Evolutionary conservation across 2,329 filamentous ascomycete species (phyloP).

Genomic region (Arthrobotrys pseudoclavata): DNA sequence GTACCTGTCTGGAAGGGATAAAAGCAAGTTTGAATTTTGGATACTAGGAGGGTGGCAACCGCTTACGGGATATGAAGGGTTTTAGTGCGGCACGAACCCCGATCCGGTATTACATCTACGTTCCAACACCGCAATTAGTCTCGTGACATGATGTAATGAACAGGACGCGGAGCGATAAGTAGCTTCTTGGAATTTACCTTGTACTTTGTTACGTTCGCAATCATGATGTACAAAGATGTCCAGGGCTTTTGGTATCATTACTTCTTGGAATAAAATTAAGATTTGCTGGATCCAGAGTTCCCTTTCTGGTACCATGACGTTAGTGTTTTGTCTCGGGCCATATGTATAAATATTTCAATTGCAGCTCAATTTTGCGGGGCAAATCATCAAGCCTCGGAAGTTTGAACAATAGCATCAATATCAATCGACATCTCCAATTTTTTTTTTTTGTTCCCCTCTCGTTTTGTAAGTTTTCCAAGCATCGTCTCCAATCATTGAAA

Average conservation of each 20-base stretch:
- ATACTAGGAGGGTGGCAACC: slow-evolving; percentile 32
- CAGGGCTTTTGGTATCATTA: slow-evolving; percentile 9
- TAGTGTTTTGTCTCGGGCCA: slow-evolving; percentile 3
- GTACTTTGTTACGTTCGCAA: slow-evolving; percentile 2
- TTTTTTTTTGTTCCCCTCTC: neutral
- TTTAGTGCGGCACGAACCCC: slow-evolving; percentile 44
- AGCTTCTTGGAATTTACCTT: neutral
- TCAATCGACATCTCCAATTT: neutral
- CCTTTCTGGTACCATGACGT: slow-evolving; percentile 42
- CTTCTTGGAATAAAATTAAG: neutral
- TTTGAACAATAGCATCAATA: slow-evolving; percentile 11
- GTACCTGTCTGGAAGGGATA: slow-evolving; percentile 29
- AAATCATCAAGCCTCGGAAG: neutral
- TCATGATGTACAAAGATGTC: neutral
- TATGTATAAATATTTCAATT: slow-evolving; percentile 57
- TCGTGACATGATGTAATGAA: slow-evolving; percentile 60
- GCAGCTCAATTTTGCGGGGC: slow-evolving; percentile 30
- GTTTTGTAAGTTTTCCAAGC: neutral
- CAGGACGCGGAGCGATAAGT: slow-evolving; percentile 7
- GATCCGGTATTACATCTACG: slow-evolving; percentile 46
- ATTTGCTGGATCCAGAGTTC: slow-evolving; percentile 27
- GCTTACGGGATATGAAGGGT: slow-evolving; percentile 25
- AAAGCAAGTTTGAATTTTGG: slow-evolving; percentile 52
- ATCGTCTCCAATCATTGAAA: neutral
- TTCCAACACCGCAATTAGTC: slow-evolving; percentile 34